These are phyloP conservation scores for Polychaeton citri DNA, from an alignment of 2,329 filamentous ascomycete species.

Conservation along the genomic window DNA sequence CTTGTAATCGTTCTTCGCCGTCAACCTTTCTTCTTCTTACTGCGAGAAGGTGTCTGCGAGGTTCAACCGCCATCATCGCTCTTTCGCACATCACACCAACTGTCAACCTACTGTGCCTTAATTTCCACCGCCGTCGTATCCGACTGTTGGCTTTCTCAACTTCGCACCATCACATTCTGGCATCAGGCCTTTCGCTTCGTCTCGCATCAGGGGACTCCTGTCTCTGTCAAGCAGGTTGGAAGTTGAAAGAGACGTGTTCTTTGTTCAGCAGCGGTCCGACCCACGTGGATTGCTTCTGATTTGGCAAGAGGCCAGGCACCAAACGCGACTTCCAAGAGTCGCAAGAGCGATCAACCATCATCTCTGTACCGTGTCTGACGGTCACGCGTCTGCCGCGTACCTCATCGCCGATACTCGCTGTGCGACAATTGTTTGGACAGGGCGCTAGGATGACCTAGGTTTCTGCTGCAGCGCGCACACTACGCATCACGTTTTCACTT, in stretches of 20 bases:
- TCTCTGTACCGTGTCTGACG: not conserved
- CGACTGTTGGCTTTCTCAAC: no score
- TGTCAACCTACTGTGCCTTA: no score
- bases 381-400: not conserved
- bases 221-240: not conserved
- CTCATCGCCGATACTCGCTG: not conserved
- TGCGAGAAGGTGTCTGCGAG: not conserved
- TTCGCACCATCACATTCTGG: no score
- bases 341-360: not conserved
- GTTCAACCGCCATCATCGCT: not conserved
- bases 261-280: not conserved
- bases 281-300: not conserved
- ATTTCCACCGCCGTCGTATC: no score
- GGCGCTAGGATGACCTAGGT: constrained; percentile 15
- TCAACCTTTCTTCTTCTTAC: not conserved
- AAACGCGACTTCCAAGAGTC: not conserved
- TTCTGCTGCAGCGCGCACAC: constrained; percentile 3
- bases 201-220: not conserved
- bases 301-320: not conserved
- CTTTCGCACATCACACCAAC: not conserved
- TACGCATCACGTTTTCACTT: constrained; percentile 4
- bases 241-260: not conserved
- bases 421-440: not conserved
- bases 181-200: not conserved
- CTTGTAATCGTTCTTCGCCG: not conserved